These are phyloP conservation scores for Ophiostoma piceae DNA, from an alignment of 2,329 filamentous ascomycete genomes.

Conservation along the genomic window DNA sequence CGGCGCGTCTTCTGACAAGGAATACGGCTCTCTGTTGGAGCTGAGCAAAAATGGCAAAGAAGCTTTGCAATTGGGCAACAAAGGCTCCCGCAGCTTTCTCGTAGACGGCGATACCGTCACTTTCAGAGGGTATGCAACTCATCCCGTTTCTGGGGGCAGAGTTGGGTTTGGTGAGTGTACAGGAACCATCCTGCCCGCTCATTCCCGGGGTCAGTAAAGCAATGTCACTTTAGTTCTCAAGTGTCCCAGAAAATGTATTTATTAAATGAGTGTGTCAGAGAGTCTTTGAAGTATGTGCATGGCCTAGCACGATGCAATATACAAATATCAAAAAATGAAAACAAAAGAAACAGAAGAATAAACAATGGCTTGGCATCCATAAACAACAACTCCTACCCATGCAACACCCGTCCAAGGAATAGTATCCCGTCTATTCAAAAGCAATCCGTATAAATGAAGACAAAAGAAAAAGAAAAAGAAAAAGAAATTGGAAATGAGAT, in stretches of 20 bases:
- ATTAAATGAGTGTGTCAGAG: background rate
- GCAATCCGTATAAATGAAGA: background rate
- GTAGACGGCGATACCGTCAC: slow-evolving; percentile 44
- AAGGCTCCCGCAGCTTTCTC: slow-evolving; percentile 40
- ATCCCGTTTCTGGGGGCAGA: slow-evolving; percentile 32
- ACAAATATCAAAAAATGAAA: background rate
- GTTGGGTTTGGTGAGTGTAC: slow-evolving; percentile 44
- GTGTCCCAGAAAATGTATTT: background rate
- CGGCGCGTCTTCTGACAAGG: slow-evolving; percentile 36
- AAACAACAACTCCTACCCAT: background rate
- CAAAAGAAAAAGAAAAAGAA: background rate
- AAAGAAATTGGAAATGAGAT: background rate
- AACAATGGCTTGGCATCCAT: background rate
- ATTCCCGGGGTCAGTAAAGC: background rate
- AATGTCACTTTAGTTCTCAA: background rate
- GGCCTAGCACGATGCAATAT: background rate
- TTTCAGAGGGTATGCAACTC: slow-evolving; percentile 35
- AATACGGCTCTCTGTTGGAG: slow-evolving; percentile 43
- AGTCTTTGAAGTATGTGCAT: background rate
- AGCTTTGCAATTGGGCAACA: slow-evolving; percentile 38
- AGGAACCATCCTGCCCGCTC: slow-evolving; percentile 24
- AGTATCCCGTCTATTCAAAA: background rate
- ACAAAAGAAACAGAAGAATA: background rate
- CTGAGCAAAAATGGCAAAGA: slow-evolving; percentile 41
- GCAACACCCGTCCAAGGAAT: background rate